Conservation (phyloP, 2,329 filamentous ascomycete species). For the Colletotrichum euphorbiae region DNA sequence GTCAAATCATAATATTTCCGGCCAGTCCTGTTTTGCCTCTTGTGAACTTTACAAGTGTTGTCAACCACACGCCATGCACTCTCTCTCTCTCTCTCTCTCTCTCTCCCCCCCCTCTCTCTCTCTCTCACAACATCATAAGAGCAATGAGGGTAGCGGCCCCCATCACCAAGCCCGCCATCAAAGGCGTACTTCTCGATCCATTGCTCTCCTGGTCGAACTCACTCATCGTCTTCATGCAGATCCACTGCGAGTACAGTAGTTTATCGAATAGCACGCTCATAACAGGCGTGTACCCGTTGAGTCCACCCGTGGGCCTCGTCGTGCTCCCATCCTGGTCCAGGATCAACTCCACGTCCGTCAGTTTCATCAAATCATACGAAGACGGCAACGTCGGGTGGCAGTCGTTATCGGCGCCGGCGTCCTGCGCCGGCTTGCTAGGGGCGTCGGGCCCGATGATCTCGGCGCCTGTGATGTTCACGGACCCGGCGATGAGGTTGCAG, state of each 20-base stretch:
- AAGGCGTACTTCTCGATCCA: background rate
- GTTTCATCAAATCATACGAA: slow-evolving; percentile 32
- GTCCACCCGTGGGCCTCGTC: slow-evolving; percentile 24
- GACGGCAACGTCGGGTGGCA: slow-evolving; percentile 33
- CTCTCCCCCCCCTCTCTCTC: background rate
- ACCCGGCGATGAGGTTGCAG: slow-evolving; percentile 38
- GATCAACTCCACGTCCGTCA: slow-evolving; percentile 34
- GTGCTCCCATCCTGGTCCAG: slow-evolving; percentile 23
- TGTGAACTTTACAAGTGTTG: background rate
- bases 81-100: background rate
- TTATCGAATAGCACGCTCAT: slow-evolving; percentile 38
- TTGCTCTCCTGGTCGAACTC: slow-evolving; percentile 28
- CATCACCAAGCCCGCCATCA: slow-evolving; percentile 7
- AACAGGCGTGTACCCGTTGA: slow-evolving; percentile 37
- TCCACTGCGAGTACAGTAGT: slow-evolving; percentile 37
- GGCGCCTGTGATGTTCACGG: slow-evolving; percentile 34
- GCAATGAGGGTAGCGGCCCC: slow-evolving; percentile 9
- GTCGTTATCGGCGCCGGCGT: slow-evolving; percentile 3
- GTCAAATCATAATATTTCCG: slow-evolving; percentile 29
- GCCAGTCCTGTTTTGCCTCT: slow-evolving; percentile 37
- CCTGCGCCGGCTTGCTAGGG: slow-evolving; percentile 12
- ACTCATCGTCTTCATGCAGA: slow-evolving; percentile 40
- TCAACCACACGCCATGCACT: slow-evolving; percentile 1
- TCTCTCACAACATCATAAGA: slow-evolving; percentile 24
- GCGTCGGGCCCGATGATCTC: slow-evolving; percentile 35